Percentiles rank a stretch among this genome's conserved stretches.
phyloP scores from a whole-genome alignment of 345 rosid species.

The Schrenkiella parvula region DNA sequence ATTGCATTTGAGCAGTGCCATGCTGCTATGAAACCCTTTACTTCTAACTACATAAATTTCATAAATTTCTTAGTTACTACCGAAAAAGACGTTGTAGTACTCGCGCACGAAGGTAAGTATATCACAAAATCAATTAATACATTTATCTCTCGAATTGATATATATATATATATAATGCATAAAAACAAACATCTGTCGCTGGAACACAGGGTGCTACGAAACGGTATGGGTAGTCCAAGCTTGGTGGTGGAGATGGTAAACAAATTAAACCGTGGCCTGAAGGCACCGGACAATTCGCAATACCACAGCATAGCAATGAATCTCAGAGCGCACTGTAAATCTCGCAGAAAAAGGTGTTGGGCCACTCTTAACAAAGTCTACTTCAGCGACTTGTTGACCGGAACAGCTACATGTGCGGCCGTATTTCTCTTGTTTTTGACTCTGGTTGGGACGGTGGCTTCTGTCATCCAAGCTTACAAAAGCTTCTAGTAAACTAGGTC shows the following conservation, averaged over 20 bases:
- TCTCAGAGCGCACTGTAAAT: background rate
- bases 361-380: background rate
- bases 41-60: background rate
- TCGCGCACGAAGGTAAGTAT: background rate
- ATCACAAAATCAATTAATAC: background rate
- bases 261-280: background rate
- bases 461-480: slow-evolving; percentile 9
- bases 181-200: background rate
- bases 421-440: background rate
- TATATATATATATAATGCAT: too few relatives aligned
- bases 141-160: background rate
- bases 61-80: background rate
- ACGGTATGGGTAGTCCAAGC: background rate
- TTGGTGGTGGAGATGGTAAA: background rate
- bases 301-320: background rate
- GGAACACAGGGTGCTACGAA: background rate
- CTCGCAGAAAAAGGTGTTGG: background rate
- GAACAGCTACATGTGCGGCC: background rate
- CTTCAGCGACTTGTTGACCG: slow-evolving; percentile 7
- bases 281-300: background rate
- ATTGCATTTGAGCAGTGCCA: slow-evolving; percentile 1
- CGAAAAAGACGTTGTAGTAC: background rate
- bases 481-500: background rate
- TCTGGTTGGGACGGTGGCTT: background rate
- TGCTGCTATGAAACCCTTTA: background rate